A percentile compares a stretch with the other conserved stretches of the same genome.
Conservation (phyloP, 805 yeast genomes). For the Cyberlindnera veronae region DNA sequence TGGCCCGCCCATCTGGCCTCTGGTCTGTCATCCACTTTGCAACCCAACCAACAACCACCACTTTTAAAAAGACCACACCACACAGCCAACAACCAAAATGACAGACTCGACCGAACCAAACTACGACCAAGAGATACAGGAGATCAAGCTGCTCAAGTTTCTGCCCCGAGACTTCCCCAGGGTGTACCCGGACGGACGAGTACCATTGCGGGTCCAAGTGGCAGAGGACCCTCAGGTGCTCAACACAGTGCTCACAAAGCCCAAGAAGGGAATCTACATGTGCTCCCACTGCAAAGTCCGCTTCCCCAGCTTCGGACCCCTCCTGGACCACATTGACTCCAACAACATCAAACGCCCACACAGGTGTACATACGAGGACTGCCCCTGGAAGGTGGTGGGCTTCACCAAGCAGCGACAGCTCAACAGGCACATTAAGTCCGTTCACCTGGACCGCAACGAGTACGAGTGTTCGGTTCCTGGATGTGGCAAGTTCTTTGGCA, state of each 20-base stretch:
- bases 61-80: no score
- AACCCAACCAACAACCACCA: no score
- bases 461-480: conserved; percentile 73
- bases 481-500: conserved; percentile 65
- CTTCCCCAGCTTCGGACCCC: conserved; percentile 30
- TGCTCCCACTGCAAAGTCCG: conserved; percentile 36
- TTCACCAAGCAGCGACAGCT: conserved; percentile 35
- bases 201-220: conserved; percentile 28
- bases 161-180: conserved; percentile 27
- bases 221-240: conserved; percentile 33
- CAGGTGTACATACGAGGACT: conserved; percentile 31
- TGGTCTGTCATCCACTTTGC: no score
- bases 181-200: conserved; percentile 22
- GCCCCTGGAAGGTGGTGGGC: conserved; percentile 43
- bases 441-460: conserved; percentile 30
- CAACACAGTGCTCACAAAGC: conserved; percentile 22
- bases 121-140: conserved; percentile 3
- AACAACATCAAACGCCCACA: conserved; percentile 31
- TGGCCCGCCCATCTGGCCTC: no score
- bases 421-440: conserved; percentile 30
- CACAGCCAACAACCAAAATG: no score
- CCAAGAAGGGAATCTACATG: conserved; percentile 36
- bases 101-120: no score
- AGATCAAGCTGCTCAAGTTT: conserved; percentile 12
- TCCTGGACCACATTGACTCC: conserved; percentile 36